phyloP scores from a whole-genome alignment of 352 stramenopile genomes.

The Elongisporangium senticosum region DNA sequence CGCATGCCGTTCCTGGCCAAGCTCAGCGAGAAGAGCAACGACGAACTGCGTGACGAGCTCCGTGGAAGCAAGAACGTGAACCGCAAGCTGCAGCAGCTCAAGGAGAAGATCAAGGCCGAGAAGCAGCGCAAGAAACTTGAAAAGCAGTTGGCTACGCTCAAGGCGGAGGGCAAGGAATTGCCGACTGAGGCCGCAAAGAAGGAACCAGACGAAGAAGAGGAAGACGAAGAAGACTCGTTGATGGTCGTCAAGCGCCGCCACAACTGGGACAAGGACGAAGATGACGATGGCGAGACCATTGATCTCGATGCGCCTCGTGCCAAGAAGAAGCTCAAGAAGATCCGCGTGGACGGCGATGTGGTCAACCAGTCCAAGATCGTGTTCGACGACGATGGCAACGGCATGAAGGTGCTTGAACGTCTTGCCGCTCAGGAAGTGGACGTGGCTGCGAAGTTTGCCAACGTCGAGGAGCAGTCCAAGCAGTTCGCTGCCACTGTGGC shows the following conservation, averaged over 20 bases:
- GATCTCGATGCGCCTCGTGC: conserved; percentile 62
- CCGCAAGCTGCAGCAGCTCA: conserved; percentile 95
- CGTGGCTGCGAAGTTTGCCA: conserved; percentile 35
- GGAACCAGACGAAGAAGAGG: conserved; percentile 33
- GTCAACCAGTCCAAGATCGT: conserved; percentile 83
- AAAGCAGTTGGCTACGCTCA: conserved; percentile 51
- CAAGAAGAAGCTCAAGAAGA: conserved; percentile 82
- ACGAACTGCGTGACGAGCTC: conserved; percentile 82
- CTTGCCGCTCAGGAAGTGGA: conserved; percentile 40
- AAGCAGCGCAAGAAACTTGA: conserved; percentile 92
- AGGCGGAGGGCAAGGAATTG: conserved; percentile 23
- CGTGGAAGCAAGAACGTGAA: conserved; percentile 96
- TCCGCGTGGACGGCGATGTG: conserved; percentile 62
- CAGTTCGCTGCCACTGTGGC: conserved; percentile 60
- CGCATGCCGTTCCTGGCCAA: conserved; percentile 92
- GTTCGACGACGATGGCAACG: conserved; percentile 94
- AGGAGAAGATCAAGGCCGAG: conserved; percentile 97
- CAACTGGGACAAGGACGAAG: conserved; percentile 61
- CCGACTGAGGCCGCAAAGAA: conserved; percentile 23
- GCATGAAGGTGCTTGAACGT: conserved; percentile 50
- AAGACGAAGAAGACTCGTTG: conserved; percentile 86
- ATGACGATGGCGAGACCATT: conserved; percentile 39
- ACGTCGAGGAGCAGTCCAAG: conserved; percentile 64
- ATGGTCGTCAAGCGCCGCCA: conserved; percentile 92
- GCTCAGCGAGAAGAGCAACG: conserved; percentile 54